These are phyloP conservation scores for Puya raimondii DNA, from an alignment of 176 grass and related monocot species.

Conservation along the genomic window DNA sequence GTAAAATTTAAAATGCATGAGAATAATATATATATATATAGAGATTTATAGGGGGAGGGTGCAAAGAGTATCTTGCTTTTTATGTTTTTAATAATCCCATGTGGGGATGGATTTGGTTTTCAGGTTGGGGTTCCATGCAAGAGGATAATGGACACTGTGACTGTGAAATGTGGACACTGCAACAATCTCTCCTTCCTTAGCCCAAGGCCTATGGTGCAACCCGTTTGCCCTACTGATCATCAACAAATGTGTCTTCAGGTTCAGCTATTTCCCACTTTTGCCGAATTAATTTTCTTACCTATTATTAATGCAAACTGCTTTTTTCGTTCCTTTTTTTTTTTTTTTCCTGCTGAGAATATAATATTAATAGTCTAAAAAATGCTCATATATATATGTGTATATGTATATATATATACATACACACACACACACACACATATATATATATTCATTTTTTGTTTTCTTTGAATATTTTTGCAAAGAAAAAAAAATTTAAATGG, in stretches of 20 bases:
- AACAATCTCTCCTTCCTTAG: constrained; percentile 77
- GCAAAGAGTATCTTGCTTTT: background rate
- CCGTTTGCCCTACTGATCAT: constrained; percentile 48
- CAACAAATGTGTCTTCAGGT: constrained; percentile 37
- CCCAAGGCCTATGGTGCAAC: constrained; percentile 51
- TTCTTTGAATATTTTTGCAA: background rate
- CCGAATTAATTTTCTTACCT: background rate
- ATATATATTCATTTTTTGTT: too few species aligned
- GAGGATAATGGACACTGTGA: constrained; percentile 76
- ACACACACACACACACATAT: too few species aligned
- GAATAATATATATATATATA: background rate
- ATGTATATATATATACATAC: too few species aligned
- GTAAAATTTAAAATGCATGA: too few species aligned
- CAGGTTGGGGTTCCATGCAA: constrained; percentile 93
- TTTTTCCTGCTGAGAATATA: too few species aligned
- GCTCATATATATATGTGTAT: too few species aligned
- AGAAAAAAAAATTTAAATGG: background rate
- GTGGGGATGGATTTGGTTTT: constrained; percentile 42
- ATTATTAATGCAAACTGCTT: background rate
- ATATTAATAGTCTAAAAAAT: too few species aligned
- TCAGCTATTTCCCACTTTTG: constrained; percentile 24
- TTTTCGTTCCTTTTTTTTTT: background rate
- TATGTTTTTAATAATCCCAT: constrained; percentile 11
- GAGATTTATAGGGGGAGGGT: background rate
- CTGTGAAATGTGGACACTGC: constrained; percentile 91